Conservation (phyloP, 139 green algal genomes). For the Coelastrella sp. region DNA sequence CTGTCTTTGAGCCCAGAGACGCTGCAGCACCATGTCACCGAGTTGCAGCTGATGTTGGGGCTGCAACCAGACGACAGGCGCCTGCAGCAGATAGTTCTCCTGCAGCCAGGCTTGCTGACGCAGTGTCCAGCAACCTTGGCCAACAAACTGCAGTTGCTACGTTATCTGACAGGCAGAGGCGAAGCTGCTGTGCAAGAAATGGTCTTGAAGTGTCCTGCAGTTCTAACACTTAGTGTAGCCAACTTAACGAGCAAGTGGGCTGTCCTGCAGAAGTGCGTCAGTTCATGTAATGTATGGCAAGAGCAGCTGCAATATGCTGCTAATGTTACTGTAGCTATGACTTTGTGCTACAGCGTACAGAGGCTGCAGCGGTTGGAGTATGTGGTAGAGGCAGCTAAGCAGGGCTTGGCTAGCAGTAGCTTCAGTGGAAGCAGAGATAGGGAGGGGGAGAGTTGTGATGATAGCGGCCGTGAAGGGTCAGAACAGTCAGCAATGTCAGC, state of each 20-base stretch:
- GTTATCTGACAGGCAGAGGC: not conserved
- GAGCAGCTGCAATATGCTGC: conserved; percentile 15
- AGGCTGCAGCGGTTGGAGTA: conserved; percentile 8
- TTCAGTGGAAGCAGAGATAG: too few species aligned
- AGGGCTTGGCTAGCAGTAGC: not conserved
- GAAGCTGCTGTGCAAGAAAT: conserved; percentile 11
- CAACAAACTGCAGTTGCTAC: conserved; percentile 41
- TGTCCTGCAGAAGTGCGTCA: not conserved
- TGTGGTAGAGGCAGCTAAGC: not conserved
- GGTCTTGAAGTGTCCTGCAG: conserved; percentile 25
- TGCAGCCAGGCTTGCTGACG: conserved; percentile 31
- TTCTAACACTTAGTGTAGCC: conserved; percentile 1
- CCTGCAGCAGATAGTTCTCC: not conserved
- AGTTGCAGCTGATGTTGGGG: conserved; percentile 44
- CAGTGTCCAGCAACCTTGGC: conserved; percentile 7
- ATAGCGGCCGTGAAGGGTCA: too few species aligned
- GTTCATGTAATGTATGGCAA: not conserved
- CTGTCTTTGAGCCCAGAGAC: conserved; percentile 3
- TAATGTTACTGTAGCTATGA: conserved; percentile 12
- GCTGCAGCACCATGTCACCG: conserved; percentile 4
- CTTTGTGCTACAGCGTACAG: conserved; percentile 9
- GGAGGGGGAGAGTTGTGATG: too few species aligned
- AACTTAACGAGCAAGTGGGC: conserved; percentile 18
- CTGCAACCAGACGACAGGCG: conserved; percentile 23
- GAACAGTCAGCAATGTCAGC: not conserved